phyloP scores from a whole-genome alignment of 495 filamentous ascomycete species.

The Astrothelium macrocarpum region DNA sequence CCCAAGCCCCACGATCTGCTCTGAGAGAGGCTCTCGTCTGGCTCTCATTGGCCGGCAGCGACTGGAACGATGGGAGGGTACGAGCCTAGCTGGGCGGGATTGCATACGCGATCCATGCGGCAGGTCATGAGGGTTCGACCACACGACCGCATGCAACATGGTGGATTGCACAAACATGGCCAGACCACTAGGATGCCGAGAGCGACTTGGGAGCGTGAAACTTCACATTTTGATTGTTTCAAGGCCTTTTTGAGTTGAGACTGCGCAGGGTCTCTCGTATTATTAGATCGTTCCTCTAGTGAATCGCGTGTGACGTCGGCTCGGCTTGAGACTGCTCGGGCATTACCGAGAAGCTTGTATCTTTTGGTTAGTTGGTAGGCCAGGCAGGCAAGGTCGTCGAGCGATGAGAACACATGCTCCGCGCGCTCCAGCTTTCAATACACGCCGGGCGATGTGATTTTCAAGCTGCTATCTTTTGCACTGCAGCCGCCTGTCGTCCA shows the following conservation, averaged over 20 bases:
- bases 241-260: not conserved
- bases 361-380: not conserved
- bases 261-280: not conserved
- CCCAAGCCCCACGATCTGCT: not conserved
- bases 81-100: not conserved
- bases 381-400: too few relatives aligned
- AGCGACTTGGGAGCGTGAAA: not conserved
- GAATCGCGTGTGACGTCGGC: not conserved
- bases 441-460: not conserved
- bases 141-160: constrained; percentile 7
- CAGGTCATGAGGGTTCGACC: constrained; percentile 4
- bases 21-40: not conserved
- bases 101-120: constrained; percentile 5
- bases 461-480: not conserved
- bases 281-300: not conserved
- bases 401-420: constrained; percentile 3
- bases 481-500: not conserved
- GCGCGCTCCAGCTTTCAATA: not conserved
- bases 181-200: not conserved
- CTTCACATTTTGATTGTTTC: not conserved
- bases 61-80: not conserved
- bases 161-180: constrained; percentile 3
- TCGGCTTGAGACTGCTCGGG: not conserved
- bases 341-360: not conserved
- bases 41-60: not conserved